phyloP scores from a whole-genome alignment of 257 asterid species.

The Misopates orontium region DNA sequence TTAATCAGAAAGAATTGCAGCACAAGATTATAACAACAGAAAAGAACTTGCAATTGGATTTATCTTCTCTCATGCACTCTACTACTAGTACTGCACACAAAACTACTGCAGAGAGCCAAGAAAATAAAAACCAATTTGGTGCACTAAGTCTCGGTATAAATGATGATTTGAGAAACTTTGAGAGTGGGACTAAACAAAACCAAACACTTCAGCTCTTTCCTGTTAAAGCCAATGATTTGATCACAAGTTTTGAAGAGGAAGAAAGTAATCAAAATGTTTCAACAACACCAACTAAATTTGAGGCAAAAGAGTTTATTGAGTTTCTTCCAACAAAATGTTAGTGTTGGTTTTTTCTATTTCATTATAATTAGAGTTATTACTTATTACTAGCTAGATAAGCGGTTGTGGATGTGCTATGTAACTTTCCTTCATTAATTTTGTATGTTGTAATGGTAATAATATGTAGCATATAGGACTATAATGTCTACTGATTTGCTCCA shows the following conservation, averaged over 20 bases:
- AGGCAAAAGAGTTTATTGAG: conserved; percentile 48
- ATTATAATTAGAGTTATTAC: too few relatives aligned
- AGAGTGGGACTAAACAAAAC: conserved; percentile 15
- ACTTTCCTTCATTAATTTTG: too few relatives aligned
- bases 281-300: conserved; percentile 11
- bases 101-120: conserved; percentile 25
- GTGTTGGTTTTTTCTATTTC: too few relatives aligned
- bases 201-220: conserved; percentile 65
- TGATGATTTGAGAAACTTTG: conserved; percentile 15
- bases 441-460: too few relatives aligned
- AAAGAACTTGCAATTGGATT: conserved; percentile 33
- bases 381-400: too few relatives aligned
- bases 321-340: conserved; percentile 47
- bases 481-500: too few relatives aligned
- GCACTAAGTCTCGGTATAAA: conserved; percentile 16
- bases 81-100: conserved; percentile 8
- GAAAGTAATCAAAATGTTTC: conserved; percentile 18
- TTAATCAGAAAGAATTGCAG: conserved; percentile 34
- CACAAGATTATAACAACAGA: conserved; percentile 28
- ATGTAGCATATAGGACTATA: too few relatives aligned
- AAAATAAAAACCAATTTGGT: conserved; percentile 26
- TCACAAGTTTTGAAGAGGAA: neutral
- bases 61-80: conserved; percentile 28
- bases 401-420: too few relatives aligned
- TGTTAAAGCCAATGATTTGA: conserved; percentile 9